These are phyloP conservation scores for Gossypium lobatum DNA, from an alignment of 441 rosid genomes.

Conservation along the genomic window DNA sequence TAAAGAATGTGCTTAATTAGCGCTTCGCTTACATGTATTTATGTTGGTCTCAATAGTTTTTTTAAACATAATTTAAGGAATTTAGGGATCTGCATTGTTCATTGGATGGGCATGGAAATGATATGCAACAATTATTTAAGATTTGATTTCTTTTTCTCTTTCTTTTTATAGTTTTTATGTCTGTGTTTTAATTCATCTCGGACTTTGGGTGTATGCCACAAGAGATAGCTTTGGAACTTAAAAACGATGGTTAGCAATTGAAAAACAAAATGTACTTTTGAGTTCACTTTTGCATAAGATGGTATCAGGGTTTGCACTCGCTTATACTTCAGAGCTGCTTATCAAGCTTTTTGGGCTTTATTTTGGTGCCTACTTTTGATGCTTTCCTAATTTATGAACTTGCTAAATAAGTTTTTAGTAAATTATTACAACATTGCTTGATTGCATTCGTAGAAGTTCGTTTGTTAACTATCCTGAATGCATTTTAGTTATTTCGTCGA, in stretches of 20 bases:
- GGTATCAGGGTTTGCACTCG: neutral
- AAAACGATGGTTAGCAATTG: too few relatives aligned
- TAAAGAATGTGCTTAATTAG: neutral
- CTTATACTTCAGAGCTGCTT: neutral
- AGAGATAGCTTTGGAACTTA: too few relatives aligned
- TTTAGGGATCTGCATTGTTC: neutral
- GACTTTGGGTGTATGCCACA: neutral
- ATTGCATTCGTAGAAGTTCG: neutral
- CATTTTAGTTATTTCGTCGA: too few relatives aligned
- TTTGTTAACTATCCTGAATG: too few relatives aligned
- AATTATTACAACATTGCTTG: neutral
- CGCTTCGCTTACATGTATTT: neutral
- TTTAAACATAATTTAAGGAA: neutral
- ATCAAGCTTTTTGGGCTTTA: neutral
- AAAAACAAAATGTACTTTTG: too few relatives aligned
- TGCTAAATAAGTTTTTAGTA: neutral
- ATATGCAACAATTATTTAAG: neutral
- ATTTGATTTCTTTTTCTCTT: neutral
- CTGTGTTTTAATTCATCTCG: neutral
- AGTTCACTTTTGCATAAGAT: too few relatives aligned
- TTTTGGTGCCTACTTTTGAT: neutral
- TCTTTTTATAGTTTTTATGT: neutral
- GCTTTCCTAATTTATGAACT: neutral
- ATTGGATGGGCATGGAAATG: neutral
- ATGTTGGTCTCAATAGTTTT: neutral